Evolutionary conservation across 805 yeast genomes (phyloP).

Genomic region (Tetrapisispora taiwanensis): DNA sequence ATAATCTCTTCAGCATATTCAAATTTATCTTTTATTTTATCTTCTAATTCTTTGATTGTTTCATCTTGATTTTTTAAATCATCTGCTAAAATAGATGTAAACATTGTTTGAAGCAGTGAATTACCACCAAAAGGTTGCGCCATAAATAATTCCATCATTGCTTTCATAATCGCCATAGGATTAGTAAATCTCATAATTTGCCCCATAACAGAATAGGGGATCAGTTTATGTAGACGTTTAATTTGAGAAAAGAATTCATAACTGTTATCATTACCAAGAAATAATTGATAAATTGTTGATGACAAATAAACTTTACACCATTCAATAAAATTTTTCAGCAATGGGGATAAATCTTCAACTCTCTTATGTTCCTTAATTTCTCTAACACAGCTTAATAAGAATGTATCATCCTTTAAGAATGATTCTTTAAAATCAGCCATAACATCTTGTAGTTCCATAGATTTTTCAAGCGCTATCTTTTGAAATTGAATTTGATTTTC

Average conservation of each 20-base stretch:
- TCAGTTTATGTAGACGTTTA: conserved; percentile 57
- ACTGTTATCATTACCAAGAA: conserved; percentile 73
- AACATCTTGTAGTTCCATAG: conserved; percentile 42
- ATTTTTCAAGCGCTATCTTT: conserved; percentile 50
- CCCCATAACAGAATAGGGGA: conserved; percentile 73
- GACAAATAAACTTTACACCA: conserved; percentile 80
- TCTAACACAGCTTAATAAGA: conserved; percentile 49
- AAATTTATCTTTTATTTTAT: conserved; percentile 22
- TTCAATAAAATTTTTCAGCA: conserved; percentile 59
- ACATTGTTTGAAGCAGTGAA: conserved; percentile 63
- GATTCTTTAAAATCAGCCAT: conserved; percentile 51
- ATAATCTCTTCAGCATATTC: conserved; percentile 19
- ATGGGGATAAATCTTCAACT: conserved; percentile 52
- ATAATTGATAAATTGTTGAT: conserved; percentile 69
- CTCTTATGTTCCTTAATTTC: conserved; percentile 51
- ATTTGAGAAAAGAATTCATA: conserved; percentile 65
- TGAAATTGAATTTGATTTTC: conserved; percentile 67
- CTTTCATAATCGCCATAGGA: conserved; percentile 75
- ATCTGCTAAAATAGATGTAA: conserved; percentile 63
- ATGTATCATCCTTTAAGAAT: conserved; percentile 41
- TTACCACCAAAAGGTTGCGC: conserved; percentile 64
- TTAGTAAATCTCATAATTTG: conserved; percentile 75
- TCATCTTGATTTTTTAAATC: conserved; percentile 56
- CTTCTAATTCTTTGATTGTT: conserved; percentile 39
- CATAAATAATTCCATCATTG: conserved; percentile 69